These are phyloP conservation scores for Periconia macrospinosa DNA, from an alignment of 2,329 filamentous ascomycete genomes.

Conservation along the genomic window DNA sequence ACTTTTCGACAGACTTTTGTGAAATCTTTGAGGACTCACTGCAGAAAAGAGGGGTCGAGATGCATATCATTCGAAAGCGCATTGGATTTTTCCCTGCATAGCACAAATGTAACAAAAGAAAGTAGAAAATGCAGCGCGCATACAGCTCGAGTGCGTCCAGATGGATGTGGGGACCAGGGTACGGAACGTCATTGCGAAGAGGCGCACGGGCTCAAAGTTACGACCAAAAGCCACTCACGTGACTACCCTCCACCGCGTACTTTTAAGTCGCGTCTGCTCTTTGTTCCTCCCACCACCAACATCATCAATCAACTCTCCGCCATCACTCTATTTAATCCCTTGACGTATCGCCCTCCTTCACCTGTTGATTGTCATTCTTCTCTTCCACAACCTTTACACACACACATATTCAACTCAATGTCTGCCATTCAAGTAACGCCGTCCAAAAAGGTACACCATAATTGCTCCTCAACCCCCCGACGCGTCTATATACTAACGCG, in stretches of 20 bases:
- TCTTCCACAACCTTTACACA: conserved; percentile 11
- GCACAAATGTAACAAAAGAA: neutral
- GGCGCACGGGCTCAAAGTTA: no score
- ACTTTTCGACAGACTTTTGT: conserved; percentile 5
- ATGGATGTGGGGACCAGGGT: conserved; percentile 10
- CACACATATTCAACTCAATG: conserved; percentile 57
- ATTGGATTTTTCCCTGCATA: neutral
- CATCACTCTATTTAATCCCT: conserved; percentile 11
- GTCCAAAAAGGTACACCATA: conserved; percentile 67
- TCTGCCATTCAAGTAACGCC: conserved; percentile 70
- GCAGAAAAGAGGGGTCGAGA: conserved; percentile 4
- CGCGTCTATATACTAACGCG: conserved; percentile 41
- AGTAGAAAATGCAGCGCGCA: neutral
- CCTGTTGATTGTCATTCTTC: conserved; percentile 9
- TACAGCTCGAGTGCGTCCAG: neutral
- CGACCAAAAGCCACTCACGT: conserved; percentile 25
- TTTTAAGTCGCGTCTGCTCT: conserved; percentile 29
- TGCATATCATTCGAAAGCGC: conserved; percentile 19
- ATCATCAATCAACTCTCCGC: conserved; percentile 24
- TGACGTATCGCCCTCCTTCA: conserved; percentile 16
- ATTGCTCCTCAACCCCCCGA: conserved; percentile 37
- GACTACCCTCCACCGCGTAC: conserved; percentile 13
- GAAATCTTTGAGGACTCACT: conserved; percentile 5
- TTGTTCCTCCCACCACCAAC: conserved; percentile 23
- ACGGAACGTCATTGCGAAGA: conserved; percentile 34